Conservation (phyloP, 345 rosid genomes). For the Erodium maritimum region DNA sequence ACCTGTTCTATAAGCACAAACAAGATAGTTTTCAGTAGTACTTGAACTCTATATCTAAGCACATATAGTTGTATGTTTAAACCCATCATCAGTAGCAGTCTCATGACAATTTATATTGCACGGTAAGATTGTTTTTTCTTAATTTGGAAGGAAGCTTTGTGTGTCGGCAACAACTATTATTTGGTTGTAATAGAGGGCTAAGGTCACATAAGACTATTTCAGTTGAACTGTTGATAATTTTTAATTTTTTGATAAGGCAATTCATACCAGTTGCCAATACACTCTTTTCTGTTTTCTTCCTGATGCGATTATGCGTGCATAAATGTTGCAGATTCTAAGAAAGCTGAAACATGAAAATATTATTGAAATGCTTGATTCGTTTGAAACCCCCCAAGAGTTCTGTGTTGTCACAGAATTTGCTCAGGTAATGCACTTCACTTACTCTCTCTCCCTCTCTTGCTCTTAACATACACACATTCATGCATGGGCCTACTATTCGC, state of each 20-base stretch:
- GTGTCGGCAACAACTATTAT: no score
- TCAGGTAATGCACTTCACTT: constrained; percentile 33
- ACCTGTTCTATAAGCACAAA: neutral
- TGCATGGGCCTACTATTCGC: no score
- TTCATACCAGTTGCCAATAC: neutral
- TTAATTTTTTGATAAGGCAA: no score
- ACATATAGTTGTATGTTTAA: no score
- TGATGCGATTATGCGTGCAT: constrained; percentile 2
- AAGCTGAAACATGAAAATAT: constrained; percentile 92
- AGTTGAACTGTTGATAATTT: neutral
- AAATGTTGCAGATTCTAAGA: constrained; percentile 61
- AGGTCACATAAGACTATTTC: neutral
- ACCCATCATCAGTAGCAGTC: no score
- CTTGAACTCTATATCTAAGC: neutral
- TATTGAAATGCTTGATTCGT: constrained; percentile 92
- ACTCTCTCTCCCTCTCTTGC: neutral
- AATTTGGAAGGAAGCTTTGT: neutral
- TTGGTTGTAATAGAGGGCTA: neutral
- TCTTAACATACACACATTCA: no score
- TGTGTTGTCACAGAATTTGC: constrained; percentile 98
- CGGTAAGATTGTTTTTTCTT: no score
- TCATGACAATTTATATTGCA: no score
- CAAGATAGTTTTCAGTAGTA: neutral
- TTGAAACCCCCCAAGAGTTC: constrained; percentile 86
- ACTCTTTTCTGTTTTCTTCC: neutral